Evolutionary conservation across 176 grass and related monocot species (phyloP).

Genomic region (Olyra latifolia): DNA sequence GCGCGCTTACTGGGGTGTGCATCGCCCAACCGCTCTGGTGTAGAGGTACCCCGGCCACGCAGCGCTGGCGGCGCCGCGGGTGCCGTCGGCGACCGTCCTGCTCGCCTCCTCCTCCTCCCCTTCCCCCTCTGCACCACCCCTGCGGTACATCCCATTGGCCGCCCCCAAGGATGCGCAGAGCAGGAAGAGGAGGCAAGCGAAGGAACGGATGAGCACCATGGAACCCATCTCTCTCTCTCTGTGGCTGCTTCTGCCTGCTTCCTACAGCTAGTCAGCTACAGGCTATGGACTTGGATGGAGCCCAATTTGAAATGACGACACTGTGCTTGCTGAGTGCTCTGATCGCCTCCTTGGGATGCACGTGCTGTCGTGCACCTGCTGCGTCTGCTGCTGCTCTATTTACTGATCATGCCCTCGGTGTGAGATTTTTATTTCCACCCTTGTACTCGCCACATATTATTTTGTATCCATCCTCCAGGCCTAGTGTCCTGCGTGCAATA

Average conservation of each 20-base stretch:
- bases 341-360: constrained; percentile 16
- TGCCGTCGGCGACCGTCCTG: constrained; percentile 28
- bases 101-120: constrained; percentile 25
- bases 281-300: constrained; percentile 37
- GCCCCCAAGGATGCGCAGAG: constrained; percentile 30
- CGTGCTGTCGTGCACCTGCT: too few relatives aligned
- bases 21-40: constrained; percentile 69
- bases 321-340: background rate
- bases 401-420: constrained; percentile 26
- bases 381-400: constrained; percentile 22
- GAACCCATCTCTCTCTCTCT: constrained; percentile 45
- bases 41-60: constrained; percentile 92
- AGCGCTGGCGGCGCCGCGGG: background rate
- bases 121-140: constrained; percentile 31
- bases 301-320: constrained; percentile 53
- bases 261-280: constrained; percentile 7
- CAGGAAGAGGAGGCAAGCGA: constrained; percentile 40
- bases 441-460: background rate
- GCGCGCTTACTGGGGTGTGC: constrained; percentile 79
- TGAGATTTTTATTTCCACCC: constrained; percentile 16
- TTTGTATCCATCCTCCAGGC: background rate
- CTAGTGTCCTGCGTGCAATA: background rate
- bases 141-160: constrained; percentile 33
- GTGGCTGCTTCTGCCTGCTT: background rate
- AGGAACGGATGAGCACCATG: constrained; percentile 14